Base-by-base conservation (phyloP, 2,329 filamentous ascomycete genomes). In the Verticillium klebahnii region DNA sequence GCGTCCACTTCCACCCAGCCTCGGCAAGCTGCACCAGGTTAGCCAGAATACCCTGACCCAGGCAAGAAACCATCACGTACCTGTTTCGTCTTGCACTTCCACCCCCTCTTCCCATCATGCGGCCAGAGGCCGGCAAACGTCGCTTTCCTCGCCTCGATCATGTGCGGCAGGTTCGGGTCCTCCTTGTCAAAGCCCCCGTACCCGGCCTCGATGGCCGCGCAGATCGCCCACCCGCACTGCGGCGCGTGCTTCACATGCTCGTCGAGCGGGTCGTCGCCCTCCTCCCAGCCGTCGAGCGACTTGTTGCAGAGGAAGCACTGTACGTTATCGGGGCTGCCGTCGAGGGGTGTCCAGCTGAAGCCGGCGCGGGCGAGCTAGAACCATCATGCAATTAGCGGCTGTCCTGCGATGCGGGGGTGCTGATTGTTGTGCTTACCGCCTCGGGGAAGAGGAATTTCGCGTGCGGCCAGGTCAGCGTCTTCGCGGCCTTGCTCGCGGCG, bases 1-100 rank as follows among this genome's bases (percentile, higher is more conserved):
- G 93, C 29, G 93, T 96, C 76, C 93, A 97, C 72, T 90, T 93
- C 93, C 94, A 99, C 12, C 95, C 95, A 32, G 92, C 91, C 67
- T 94, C 91, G 37, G 92, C 92, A 79, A 98, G 88, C 88, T 95
- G 69, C 8, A 39, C 15, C 52, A 29, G 14, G n/a, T 55, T 4
- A 55, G 23, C 40, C 15, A 56, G 45, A 63, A 58, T 55, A 34
- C 29, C 25, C 23, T 36, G 14, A 37, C 8, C 37, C 55, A 34
- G n/a, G 29, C 34, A n/a, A 25, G 40, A 25, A 15, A 37, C 52
- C 58, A 34, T 32, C 57, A 65, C 78, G 62, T 77, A 92, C 91
- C 87, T 96, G 93, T 68, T 95, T 90, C 0, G 86, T 88, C 74
- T 95, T 96, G 78, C 92, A 96, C 66, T 91, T 88, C 93, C 93